phyloP scores from a whole-genome alignment of 2,329 filamentous ascomycete genomes.

The Beauveria varroae region DNA sequence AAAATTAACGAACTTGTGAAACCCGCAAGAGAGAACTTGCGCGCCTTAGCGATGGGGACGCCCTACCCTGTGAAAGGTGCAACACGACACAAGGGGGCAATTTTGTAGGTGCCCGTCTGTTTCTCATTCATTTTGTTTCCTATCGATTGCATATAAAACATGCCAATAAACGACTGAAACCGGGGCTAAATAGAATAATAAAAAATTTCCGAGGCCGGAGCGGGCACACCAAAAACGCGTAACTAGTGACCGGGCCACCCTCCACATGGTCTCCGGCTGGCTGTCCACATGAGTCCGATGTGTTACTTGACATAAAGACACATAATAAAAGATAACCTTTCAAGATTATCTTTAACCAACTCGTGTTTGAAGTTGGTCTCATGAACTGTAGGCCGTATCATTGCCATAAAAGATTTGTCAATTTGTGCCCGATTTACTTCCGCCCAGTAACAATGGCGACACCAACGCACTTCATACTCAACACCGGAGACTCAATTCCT shows the following conservation, averaged over 20 bases:
- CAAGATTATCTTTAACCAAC: background rate
- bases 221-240: background rate
- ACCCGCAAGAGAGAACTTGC: too few species aligned
- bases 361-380: too few species aligned
- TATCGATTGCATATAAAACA: too few species aligned
- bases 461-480: background rate
- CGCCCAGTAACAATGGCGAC: background rate
- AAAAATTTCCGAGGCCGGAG: background rate
- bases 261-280: background rate
- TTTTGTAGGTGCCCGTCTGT: too few species aligned
- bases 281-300: background rate
- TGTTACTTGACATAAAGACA: background rate
- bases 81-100: too few species aligned
- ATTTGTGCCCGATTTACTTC: background rate
- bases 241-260: background rate
- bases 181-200: too few species aligned
- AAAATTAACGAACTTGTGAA: too few species aligned
- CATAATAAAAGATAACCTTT: background rate
- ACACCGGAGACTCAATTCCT: constrained; percentile 1
- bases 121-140: too few species aligned
- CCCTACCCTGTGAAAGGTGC: too few species aligned
- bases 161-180: too few species aligned
- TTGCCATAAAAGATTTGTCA: too few species aligned
- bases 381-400: background rate
- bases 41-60: too few species aligned